A percentile compares a stretch with the other conserved stretches of the same genome.
Conservation (phyloP, 805 yeast genomes). For the Schizosaccharomyces cryophilus region DNA sequence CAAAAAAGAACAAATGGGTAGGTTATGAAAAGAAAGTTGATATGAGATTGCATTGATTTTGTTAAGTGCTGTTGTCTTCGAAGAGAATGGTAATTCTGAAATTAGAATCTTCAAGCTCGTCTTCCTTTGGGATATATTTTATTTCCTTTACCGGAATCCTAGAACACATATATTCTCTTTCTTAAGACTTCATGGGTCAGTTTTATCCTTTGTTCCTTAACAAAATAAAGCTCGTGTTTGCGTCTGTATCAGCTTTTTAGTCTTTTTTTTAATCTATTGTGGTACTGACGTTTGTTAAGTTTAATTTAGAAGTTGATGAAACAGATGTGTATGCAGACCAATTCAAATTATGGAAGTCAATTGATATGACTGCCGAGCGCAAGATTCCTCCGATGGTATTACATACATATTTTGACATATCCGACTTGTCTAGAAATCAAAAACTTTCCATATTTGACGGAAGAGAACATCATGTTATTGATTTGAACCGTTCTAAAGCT, state of each 20-base stretch:
- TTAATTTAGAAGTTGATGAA: constrained; percentile 20
- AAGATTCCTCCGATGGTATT: constrained; percentile 59
- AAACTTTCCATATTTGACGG: constrained; percentile 33
- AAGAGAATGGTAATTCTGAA: too few species aligned
- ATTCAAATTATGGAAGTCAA: constrained; percentile 32
- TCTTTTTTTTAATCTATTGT: too few species aligned
- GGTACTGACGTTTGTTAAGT: constrained; percentile 4
- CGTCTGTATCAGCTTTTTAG: too few species aligned
- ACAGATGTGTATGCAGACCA: constrained; percentile 26
- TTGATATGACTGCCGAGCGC: constrained; percentile 4
- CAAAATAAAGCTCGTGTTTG: too few species aligned
- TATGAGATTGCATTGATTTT: too few species aligned
- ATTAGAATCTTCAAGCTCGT: too few species aligned
- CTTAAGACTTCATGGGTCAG: too few species aligned
- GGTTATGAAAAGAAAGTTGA: neutral
- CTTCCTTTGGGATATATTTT: too few species aligned
- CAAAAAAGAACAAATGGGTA: constrained; percentile 3
- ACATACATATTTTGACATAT: constrained; percentile 55
- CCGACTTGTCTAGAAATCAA: constrained; percentile 31
- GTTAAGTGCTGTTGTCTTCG: too few species aligned
- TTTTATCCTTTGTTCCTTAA: too few species aligned
- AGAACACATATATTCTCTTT: too few species aligned
- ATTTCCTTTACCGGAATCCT: too few species aligned
- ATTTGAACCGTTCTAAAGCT: constrained; percentile 24
- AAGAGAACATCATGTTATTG: constrained; percentile 28